Percentiles rank a stretch among this genome's conserved stretches.
Conservation (phyloP, 2,329 filamentous ascomycete genomes). For the Coniochaeta hoffmannii region DNA sequence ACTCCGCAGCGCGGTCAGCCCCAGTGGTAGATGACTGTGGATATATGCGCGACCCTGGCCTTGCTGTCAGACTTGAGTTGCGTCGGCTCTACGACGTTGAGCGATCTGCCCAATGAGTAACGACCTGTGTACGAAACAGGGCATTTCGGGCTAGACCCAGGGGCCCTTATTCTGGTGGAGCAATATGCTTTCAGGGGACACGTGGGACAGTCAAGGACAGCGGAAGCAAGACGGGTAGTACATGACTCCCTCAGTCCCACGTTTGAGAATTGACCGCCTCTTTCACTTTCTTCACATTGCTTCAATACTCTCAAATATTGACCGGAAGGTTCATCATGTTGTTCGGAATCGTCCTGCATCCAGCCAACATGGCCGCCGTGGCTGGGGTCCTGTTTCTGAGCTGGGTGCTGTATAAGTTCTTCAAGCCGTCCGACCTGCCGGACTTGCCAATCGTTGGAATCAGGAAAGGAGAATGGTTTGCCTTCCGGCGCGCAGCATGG, state of each 20-base stretch:
- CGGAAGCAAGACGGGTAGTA: not conserved
- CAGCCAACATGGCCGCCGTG: not conserved
- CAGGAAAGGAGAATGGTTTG: not conserved
- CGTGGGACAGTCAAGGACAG: not conserved
- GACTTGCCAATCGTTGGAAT: not conserved
- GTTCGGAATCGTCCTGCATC: not conserved
- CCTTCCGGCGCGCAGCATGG: not conserved
- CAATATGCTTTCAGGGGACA: not conserved
- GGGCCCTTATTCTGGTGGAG: no score
- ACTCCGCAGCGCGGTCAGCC: no score
- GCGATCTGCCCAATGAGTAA: no score
- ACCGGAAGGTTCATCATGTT: not conserved
- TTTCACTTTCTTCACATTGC: not conserved
- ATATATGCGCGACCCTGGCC: no score
- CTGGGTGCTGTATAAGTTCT: not conserved
- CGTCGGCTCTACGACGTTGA: no score
- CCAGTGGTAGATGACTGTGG: no score
- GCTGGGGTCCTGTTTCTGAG: not conserved
- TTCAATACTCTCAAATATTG: not conserved
- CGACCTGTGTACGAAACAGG: no score
- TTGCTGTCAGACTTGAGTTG: no score
- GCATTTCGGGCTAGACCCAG: no score
- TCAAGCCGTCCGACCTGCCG: not conserved
- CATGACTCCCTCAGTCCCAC: not conserved
- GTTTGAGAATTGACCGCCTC: not conserved